Conservation (phyloP, 352 stramenopile species). For the Globisporangium heterothallicum region DNA sequence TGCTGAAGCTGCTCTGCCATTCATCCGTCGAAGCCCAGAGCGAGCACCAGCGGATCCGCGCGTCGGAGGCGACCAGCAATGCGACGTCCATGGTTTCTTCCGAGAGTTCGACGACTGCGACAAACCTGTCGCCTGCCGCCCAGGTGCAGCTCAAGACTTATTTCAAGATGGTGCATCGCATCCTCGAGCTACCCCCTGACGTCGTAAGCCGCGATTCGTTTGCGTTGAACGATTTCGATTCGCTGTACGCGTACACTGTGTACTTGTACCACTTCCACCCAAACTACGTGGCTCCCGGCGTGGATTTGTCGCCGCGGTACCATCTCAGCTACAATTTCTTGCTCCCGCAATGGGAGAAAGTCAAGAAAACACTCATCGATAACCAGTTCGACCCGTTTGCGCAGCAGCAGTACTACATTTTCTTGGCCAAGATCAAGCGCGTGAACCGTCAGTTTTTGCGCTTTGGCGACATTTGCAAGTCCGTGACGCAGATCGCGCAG, state of each 20-base stretch:
- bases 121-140: slow-evolving; percentile 40
- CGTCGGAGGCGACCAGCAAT: slow-evolving; percentile 24
- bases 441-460: slow-evolving; percentile 55
- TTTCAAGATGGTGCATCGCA: slow-evolving; percentile 52
- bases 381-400: slow-evolving; percentile 60
- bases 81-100: slow-evolving; percentile 17
- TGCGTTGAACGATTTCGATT: slow-evolving; percentile 69
- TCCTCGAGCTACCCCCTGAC: slow-evolving; percentile 52
- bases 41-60: slow-evolving; percentile 50
- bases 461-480: slow-evolving; percentile 50
- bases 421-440: slow-evolving; percentile 59
- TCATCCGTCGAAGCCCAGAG: slow-evolving; percentile 36
- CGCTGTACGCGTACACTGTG: slow-evolving; percentile 54
- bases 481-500: slow-evolving; percentile 39
- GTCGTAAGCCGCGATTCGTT: slow-evolving; percentile 66
- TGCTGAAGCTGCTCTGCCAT: slow-evolving; percentile 75
- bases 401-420: slow-evolving; percentile 74
- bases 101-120: slow-evolving; percentile 51
- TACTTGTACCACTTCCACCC: slow-evolving; percentile 65
- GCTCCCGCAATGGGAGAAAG: slow-evolving; percentile 59
- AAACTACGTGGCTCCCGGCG: slow-evolving; percentile 48
- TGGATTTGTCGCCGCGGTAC: slow-evolving; percentile 39
- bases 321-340: slow-evolving; percentile 56
- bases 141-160: slow-evolving; percentile 67
- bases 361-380: slow-evolving; percentile 47